phyloP scores from a whole-genome alignment of 768 basidiomycete genomes.

The Suillus alpinus region DNA sequence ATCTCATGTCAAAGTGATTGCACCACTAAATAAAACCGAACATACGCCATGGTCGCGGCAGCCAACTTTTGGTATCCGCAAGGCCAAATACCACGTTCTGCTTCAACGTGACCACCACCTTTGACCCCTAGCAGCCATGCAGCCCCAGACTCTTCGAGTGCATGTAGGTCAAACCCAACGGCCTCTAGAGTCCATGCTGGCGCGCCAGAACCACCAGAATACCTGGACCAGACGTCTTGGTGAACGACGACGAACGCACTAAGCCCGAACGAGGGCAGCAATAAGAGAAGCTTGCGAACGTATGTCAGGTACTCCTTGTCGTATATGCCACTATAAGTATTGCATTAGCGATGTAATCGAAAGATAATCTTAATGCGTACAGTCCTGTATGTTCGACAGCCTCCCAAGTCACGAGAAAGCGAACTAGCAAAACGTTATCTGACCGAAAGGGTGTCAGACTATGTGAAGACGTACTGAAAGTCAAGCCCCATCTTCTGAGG shows the following conservation, averaged over 20 bases:
- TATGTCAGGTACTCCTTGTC: constrained; percentile 84
- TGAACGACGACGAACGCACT: constrained; percentile 79
- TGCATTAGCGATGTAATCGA: constrained; percentile 1
- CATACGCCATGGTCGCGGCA: constrained; percentile 90
- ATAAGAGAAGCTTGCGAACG: constrained; percentile 61
- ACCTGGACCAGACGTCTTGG: constrained; percentile 96
- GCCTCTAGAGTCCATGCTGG: constrained; percentile 93
- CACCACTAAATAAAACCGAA: constrained; percentile 14
- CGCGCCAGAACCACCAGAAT: constrained; percentile 92
- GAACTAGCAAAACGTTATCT: constrained; percentile 45
- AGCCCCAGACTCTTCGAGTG: constrained; percentile 78
- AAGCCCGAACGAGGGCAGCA: constrained; percentile 72
- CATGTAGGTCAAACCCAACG: constrained; percentile 80
- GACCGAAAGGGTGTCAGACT: neutral
- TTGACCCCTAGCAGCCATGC: constrained; percentile 85
- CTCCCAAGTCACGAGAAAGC: constrained; percentile 96
- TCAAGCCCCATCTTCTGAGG: constrained; percentile 82
- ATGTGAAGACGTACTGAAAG: constrained; percentile 58
- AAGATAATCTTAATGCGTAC: constrained; percentile 46
- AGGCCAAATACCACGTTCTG: constrained; percentile 86
- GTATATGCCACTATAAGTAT: constrained; percentile 64
- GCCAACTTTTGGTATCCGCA: constrained; percentile 92
- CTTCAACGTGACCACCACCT: constrained; percentile 71
- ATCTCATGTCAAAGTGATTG: neutral
- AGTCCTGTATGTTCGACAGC: constrained; percentile 91